Conservation (phyloP, 495 filamentous ascomycete genomes). For the Xylaria venustula region DNA sequence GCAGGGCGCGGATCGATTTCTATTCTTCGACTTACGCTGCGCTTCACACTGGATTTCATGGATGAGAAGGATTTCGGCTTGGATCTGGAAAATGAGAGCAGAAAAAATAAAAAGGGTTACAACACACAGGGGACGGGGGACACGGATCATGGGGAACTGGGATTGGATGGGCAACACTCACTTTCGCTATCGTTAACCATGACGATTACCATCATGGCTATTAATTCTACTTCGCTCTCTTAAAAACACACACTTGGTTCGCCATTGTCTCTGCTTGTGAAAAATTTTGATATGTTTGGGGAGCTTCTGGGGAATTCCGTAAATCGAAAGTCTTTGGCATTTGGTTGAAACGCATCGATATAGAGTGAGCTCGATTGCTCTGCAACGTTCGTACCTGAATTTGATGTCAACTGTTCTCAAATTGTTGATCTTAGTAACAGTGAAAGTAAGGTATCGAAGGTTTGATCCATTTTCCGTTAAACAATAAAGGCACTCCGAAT, state of each 20-base stretch:
- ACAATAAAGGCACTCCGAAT: no score
- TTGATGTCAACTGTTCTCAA: background rate
- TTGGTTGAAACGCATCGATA: background rate
- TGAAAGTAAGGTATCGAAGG: background rate
- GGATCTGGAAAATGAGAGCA: background rate
- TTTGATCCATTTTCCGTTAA: no score
- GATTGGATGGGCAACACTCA: slow-evolving; percentile 1
- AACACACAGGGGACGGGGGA: background rate
- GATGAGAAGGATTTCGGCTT: background rate
- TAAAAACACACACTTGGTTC: background rate
- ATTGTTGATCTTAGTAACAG: no score
- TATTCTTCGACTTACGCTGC: slow-evolving; percentile 12
- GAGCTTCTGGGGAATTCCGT: no score
- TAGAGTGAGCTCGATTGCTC: background rate
- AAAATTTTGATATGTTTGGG: background rate
- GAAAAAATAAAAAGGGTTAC: background rate
- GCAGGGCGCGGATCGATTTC: slow-evolving; percentile 4
- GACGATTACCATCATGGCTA: slow-evolving; percentile 16
- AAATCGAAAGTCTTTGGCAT: background rate
- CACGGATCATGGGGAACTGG: background rate
- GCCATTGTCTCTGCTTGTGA: slow-evolving; percentile 7
- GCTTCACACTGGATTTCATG: slow-evolving; percentile 9
- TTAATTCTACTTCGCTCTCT: slow-evolving; percentile 14
- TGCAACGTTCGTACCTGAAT: no score
- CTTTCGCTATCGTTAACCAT: slow-evolving; percentile 15